Evolutionary conservation across 768 basidiomycete genomes (phyloP), one percentile per base, ranked within the genome.

Genomic region (Auriculariales sp.): DNA sequence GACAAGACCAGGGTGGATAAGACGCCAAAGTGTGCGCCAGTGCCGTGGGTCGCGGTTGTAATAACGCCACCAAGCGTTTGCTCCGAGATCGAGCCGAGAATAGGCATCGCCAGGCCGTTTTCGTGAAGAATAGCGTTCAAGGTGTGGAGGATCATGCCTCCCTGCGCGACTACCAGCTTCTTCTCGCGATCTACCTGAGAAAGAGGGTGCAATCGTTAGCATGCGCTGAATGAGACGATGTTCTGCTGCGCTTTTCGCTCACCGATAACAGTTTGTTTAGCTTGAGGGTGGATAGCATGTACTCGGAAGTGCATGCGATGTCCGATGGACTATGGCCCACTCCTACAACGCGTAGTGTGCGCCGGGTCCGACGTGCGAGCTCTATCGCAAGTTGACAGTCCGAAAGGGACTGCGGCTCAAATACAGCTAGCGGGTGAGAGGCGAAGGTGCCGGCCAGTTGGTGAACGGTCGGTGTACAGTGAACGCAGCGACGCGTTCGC

Each of bases 81-180:
- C 62, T 95, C 92, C 30, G 91, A 94, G 58, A 99, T 97, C 27
- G 91, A 93, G 30, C 95, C 95, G 53, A 97, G 73, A 64, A 87
- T 94, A 59, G 75, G 79, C 77, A 99, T 82, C 32, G 92, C 93
- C 28, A 97, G 76, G 29, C 72, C 72, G 57, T 81, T 68, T 11
- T 67, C 62, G 45, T 71, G 76, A 49, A 98, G 81, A 14, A 71
- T 70, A 22, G 63, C 66, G 55, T 94, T 89, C 3, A 97, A 73
- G 46, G 74, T 69, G 51, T 81, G 70, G 50, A 97, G 78, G 3
- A 75, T 80, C 61, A 91, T 82, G 19, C 90, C 90, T 3, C 77
- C 83, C 64, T 92, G 76, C 1, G 75, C 83, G 56, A 78, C 67
- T 57, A 89, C 75, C 56, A 75, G 79, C 47, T 69, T 57, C 57